Percentiles rank a stretch among this genome's conserved stretches.
Evolutionary conservation across 805 yeast species (phyloP).

Genomic region (Pichia heedii): DNA sequence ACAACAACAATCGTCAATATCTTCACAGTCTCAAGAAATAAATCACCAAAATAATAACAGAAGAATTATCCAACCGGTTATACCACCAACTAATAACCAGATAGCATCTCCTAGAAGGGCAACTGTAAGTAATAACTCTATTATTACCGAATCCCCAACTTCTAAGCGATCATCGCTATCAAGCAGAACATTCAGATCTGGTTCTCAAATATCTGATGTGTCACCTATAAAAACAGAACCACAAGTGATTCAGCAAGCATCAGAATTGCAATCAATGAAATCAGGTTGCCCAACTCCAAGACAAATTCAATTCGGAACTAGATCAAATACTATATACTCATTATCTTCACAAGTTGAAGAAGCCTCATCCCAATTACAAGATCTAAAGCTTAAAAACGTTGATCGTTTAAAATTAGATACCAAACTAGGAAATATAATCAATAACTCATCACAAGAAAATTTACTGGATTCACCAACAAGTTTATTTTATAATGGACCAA

Average conservation of each 20-base stretch:
- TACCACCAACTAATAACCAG: constrained; percentile 3
- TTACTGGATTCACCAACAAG: constrained; percentile 4
- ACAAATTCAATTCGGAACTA: not conserved
- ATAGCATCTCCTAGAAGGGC: constrained; percentile 10
- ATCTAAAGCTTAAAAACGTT: constrained; percentile 22
- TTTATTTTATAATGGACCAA: not conserved
- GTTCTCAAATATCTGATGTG: constrained; percentile 20
- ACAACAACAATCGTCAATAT: not conserved
- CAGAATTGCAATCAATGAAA: not conserved
- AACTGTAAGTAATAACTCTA: constrained; percentile 1
- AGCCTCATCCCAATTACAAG: constrained; percentile 22
- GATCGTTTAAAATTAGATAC: constrained; percentile 22
- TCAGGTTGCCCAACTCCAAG: constrained; percentile 7
- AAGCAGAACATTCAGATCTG: constrained; percentile 26
- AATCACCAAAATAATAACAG: not conserved
- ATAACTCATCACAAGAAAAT: constrained; percentile 20
- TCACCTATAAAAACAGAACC: constrained; percentile 17
- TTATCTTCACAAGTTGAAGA: constrained; percentile 18
- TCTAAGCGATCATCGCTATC: constrained; percentile 26
- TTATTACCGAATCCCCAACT: constrained; percentile 17
- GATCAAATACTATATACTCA: constrained; percentile 3
- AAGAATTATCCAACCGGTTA: constrained; percentile 4
- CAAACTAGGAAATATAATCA: constrained; percentile 18
- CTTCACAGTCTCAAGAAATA: not conserved
- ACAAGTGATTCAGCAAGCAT: constrained; percentile 2